Evolutionary conservation across 176 grass and related monocot genomes (phyloP), one percentile per base, ranked within the genome.

Genomic region (Oryza punctata): DNA sequence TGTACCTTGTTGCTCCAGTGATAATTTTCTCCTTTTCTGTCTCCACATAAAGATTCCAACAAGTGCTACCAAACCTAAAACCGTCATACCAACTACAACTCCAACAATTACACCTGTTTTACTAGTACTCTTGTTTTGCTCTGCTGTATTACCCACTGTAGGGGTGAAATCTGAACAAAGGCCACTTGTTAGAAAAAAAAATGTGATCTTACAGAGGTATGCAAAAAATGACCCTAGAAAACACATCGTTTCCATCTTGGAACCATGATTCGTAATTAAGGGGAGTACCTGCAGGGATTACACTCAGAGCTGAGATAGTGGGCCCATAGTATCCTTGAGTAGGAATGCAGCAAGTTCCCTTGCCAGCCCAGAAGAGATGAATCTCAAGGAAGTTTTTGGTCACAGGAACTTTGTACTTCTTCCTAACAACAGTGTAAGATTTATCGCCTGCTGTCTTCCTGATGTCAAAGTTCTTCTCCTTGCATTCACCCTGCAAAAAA

Each of bases 321-420:
- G 91, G 87, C 4, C 96, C 96, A 12, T 98, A 98, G 84, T 93
- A 95, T 32, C 93, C 93, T 90, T 89, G 82, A 15, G 0, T 73
- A 38, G 93, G 93, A 73, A 95, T 69, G 67, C 96, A 98, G 69
- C 93, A 98, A 83, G 96, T 98, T 8, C 96, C 96, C 77, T 98
- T 98, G 50, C 96, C 96, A 50, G 93, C 93, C 96, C 93, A 98
- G 85, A 98, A 98, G 65, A 98, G 92, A 89, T 98, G 96, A 82
- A 98, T 90, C 79, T 95, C 96, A 38, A 98, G 78, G 67, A 98
- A 95, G 68, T 98, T 98, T 52, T 79, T 91, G 13, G 93, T 91
- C n/a, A 98, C 89, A 47, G 87, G 75, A 86, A 85, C 61, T 54
- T 6, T 77, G 67, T 84, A 98, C 7, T 73, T 44, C 78, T 66